A percentile compares a stretch with the other conserved stretches of the same genome.
phyloP scores from a whole-genome alignment of 805 yeast genomes.

The Grigorovia humatica region DNA sequence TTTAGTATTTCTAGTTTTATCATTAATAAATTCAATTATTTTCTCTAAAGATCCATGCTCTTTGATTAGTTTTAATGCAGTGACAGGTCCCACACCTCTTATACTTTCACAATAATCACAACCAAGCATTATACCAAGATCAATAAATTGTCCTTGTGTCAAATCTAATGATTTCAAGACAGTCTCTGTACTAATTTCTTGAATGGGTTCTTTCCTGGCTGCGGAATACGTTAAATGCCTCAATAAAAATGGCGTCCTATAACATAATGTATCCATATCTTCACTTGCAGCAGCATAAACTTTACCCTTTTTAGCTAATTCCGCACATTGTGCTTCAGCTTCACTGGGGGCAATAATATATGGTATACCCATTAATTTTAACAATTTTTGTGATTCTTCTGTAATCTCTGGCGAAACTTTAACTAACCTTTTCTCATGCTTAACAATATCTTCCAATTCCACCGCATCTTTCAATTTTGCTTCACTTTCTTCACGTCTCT shows the following conservation, averaged over 20 bases:
- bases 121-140: constrained; percentile 84
- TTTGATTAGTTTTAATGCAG: constrained; percentile 78
- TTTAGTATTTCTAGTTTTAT: constrained; percentile 31
- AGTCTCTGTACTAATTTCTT: constrained; percentile 59
- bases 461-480: constrained; percentile 63
- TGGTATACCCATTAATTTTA: constrained; percentile 91
- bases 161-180: constrained; percentile 74
- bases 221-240: constrained; percentile 92
- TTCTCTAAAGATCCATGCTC: constrained; percentile 78
- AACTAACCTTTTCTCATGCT: constrained; percentile 71
- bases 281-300: constrained; percentile 97
- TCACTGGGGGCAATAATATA: constrained; percentile 91
- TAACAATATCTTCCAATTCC: constrained; percentile 68
- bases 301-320: constrained; percentile 75
- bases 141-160: constrained; percentile 67
- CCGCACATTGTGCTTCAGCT: constrained; percentile 98
- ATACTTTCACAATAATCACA: constrained; percentile 97
- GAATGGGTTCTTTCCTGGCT: constrained; percentile 84
- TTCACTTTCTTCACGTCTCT: constrained; percentile 73
- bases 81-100: constrained; percentile 91
- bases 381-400: constrained; percentile 78
- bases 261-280: constrained; percentile 97
- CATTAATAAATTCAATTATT: constrained; percentile 52
- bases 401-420: constrained; percentile 83
- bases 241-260: constrained; percentile 70